Percentiles rank a stretch among this genome's conserved stretches.
Evolutionary conservation across 2,329 filamentous ascomycete species (phyloP).

Genomic region (Kalmusia sp.): DNA sequence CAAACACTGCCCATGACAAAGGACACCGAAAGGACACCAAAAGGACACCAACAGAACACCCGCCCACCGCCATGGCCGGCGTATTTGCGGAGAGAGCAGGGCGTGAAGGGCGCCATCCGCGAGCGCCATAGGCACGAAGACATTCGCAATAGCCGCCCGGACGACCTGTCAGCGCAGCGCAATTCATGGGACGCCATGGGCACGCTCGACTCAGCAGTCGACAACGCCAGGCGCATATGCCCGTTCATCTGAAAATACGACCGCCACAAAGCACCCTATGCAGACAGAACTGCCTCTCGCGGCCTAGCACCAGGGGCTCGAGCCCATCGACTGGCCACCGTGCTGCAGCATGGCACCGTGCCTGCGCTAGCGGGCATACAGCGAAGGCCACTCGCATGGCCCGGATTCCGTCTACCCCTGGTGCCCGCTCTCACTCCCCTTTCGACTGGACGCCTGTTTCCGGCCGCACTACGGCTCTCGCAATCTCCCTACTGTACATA

Average conservation of each 20-base stretch:
- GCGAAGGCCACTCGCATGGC: slow-evolving; percentile 37
- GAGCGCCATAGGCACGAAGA: slow-evolving; percentile 15
- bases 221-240: slow-evolving; percentile 16
- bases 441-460: slow-evolving; percentile 41
- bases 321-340: slow-evolving; percentile 33
- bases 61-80: slow-evolving; percentile 3
- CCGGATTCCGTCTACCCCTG: slow-evolving; percentile 33
- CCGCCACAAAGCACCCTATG: slow-evolving; percentile 31
- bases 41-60: background rate
- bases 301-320: slow-evolving; percentile 35
- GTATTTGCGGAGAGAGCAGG: too few relatives aligned
- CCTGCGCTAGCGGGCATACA: slow-evolving; percentile 44
- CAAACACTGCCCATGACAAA: background rate
- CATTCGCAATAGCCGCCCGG: slow-evolving; percentile 31
- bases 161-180: slow-evolving; percentile 20
- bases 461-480: slow-evolving; percentile 40
- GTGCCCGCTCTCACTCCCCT: slow-evolving; percentile 33
- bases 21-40: background rate
- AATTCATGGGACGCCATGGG: too few relatives aligned
- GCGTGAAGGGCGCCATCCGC: slow-evolving; percentile 12
- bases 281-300: slow-evolving; percentile 34
- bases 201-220: slow-evolving; percentile 32
- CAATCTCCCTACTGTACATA: slow-evolving; percentile 50
- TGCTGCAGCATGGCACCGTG: slow-evolving; percentile 37
- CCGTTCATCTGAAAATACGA: slow-evolving; percentile 44